phyloP scores from a whole-genome alignment of 23 red algal genomes.

The Agarophyton chilense region DNA sequence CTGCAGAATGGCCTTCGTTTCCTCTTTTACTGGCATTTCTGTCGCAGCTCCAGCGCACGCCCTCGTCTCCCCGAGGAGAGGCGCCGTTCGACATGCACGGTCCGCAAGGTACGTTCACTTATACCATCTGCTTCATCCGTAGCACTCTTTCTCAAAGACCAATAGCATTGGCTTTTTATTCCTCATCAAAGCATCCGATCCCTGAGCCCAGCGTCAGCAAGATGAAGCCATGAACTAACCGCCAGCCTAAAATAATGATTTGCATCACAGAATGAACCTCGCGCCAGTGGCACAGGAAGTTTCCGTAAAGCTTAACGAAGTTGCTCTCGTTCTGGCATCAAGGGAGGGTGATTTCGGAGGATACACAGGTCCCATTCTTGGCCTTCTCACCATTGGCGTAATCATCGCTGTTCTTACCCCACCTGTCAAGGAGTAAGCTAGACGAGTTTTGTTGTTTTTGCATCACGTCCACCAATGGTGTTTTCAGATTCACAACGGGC shows the following conservation, averaged over 20 bases:
- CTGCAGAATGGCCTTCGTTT: slow-evolving; percentile 54
- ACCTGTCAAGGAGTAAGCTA: slow-evolving; percentile 77
- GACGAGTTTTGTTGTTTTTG: slow-evolving; percentile 1
- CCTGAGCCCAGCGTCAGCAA: too few relatives aligned
- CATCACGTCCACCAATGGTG: neutral
- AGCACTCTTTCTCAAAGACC: too few relatives aligned
- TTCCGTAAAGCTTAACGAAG: slow-evolving; percentile 14
- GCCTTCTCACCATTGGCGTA: slow-evolving; percentile 73
- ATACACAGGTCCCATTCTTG: slow-evolving; percentile 77
- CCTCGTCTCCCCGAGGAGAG: slow-evolving; percentile 30
- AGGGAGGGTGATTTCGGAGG: slow-evolving; percentile 78
- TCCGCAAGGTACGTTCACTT: slow-evolving; percentile 44
- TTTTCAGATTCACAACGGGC: neutral
- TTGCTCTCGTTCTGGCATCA: slow-evolving; percentile 12
- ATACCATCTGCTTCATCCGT: neutral
- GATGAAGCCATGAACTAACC: neutral
- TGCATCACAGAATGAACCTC: slow-evolving; percentile 35
- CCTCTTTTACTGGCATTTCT: slow-evolving; percentile 40
- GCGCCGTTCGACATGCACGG: slow-evolving; percentile 28
- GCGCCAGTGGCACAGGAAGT: slow-evolving; percentile 35
- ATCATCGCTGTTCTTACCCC: slow-evolving; percentile 86
- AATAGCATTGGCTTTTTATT: too few relatives aligned
- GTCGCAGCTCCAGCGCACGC: slow-evolving; percentile 22
- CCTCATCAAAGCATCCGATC: too few relatives aligned
- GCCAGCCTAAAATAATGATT: neutral